Evolutionary conservation across 768 basidiomycete genomes (phyloP).

Genomic region (Suillus decipiens): DNA sequence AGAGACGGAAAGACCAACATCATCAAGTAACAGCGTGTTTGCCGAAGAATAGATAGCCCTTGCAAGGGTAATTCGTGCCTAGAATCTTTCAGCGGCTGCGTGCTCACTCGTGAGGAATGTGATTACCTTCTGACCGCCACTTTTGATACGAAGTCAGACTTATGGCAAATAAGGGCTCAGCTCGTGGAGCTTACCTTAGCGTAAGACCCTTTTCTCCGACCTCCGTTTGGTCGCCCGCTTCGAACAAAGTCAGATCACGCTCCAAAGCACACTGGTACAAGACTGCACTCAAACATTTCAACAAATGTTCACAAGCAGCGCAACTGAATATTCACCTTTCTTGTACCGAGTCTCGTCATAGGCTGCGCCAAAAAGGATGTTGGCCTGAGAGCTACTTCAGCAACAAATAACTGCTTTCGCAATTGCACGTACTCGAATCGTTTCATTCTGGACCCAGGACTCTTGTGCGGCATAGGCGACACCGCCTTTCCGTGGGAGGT

Average conservation of each 20-base stretch:
- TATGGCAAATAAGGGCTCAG: neutral
- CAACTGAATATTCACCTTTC: slow-evolving; percentile 29
- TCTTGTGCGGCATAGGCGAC: slow-evolving; percentile 84
- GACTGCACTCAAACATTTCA: slow-evolving; percentile 23
- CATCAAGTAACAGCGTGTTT: slow-evolving; percentile 67
- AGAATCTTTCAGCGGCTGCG: slow-evolving; percentile 1
- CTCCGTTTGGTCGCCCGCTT: slow-evolving; percentile 68
- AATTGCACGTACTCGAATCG: slow-evolving; percentile 49
- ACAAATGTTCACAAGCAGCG: neutral
- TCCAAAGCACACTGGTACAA: slow-evolving; percentile 42
- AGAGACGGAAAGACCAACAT: slow-evolving; percentile 41
- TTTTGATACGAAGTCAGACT: slow-evolving; percentile 15
- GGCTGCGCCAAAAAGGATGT: slow-evolving; percentile 44
- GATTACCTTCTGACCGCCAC: slow-evolving; percentile 58
- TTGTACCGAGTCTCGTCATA: slow-evolving; percentile 46
- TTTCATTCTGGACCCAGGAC: slow-evolving; percentile 84
- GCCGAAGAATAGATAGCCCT: slow-evolving; percentile 63
- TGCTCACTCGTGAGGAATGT: neutral
- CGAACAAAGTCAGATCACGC: slow-evolving; percentile 46
- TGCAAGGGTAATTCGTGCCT: slow-evolving; percentile 56
- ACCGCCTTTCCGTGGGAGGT: slow-evolving; percentile 66
- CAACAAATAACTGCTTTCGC: neutral
- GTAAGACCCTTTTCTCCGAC: slow-evolving; percentile 73
- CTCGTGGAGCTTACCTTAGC: slow-evolving; percentile 32
- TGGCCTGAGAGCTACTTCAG: slow-evolving; percentile 34